Evolutionary conservation across 2,329 filamentous ascomycete genomes (phyloP).

Genomic region (Trichoderma polysporum): DNA sequence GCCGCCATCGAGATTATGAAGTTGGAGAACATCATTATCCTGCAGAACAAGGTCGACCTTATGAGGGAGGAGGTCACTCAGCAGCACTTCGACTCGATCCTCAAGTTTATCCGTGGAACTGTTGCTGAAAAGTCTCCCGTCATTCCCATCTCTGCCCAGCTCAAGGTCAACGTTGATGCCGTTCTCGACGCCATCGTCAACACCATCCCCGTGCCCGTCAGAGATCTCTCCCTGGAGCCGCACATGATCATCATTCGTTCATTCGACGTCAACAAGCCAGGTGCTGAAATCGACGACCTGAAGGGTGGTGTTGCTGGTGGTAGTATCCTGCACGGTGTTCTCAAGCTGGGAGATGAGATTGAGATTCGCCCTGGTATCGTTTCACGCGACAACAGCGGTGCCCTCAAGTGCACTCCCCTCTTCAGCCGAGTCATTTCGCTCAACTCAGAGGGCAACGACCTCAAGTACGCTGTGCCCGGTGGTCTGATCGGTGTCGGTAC

Average conservation of each 20-base stretch:
- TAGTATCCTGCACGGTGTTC: constrained; percentile 90
- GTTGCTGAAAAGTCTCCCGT: constrained; percentile 93
- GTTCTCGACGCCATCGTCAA: constrained; percentile 95
- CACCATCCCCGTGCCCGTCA: constrained; percentile 85
- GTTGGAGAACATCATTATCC: constrained; percentile 97
- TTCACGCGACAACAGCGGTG: constrained; percentile 87
- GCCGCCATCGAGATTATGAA: constrained; percentile 99
- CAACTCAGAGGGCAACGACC: constrained; percentile 96
- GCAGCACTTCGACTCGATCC: constrained; percentile 93
- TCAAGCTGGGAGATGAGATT: constrained; percentile 97
- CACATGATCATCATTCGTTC: constrained; percentile 99
- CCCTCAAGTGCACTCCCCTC: constrained; percentile 95
- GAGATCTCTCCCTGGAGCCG: constrained; percentile 88
- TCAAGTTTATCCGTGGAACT: constrained; percentile 97
- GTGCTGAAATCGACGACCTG: constrained; percentile 96
- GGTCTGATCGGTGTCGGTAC: constrained; percentile 98
- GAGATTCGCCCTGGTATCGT: constrained; percentile 99
- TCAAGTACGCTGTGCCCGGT: constrained; percentile 97
- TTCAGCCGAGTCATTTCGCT: constrained; percentile 93
- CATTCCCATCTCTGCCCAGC: constrained; percentile 94
- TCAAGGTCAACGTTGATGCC: constrained; percentile 99
- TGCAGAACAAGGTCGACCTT: constrained; percentile 99
- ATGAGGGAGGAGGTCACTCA: constrained; percentile 95
- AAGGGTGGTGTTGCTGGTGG: constrained; percentile 99
- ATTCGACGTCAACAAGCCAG: constrained; percentile 99